Percentiles rank a stretch among this genome's conserved stretches.
phyloP scores from a whole-genome alignment of 768 basidiomycete genomes.

The Leccinum sublutescens region DNA sequence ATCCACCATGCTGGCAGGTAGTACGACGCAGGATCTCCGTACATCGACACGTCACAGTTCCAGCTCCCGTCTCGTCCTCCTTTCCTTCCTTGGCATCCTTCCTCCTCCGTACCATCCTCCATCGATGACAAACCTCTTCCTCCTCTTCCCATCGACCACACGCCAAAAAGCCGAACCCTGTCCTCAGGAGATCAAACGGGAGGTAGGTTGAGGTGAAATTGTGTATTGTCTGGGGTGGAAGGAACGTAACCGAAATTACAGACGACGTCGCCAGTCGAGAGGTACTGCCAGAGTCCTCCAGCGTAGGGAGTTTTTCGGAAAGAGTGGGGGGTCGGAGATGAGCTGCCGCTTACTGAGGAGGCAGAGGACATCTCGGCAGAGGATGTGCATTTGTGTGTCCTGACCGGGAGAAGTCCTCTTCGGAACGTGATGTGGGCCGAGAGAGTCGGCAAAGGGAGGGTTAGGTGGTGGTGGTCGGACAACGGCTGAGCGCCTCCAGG shows the following conservation, averaged over 20 bases:
- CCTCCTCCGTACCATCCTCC: too few species aligned
- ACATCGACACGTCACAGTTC: conserved; percentile 96
- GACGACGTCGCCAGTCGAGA: conserved; percentile 76
- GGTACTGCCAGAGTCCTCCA: conserved; percentile 66
- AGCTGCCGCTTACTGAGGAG: conserved; percentile 31
- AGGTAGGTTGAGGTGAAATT: conserved; percentile 18
- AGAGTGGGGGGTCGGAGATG: conserved; percentile 20
- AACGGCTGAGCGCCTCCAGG: conserved; percentile 45
- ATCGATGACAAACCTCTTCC: too few species aligned
- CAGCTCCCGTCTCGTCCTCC: conserved; percentile 44
- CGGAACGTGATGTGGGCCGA: conserved; percentile 31
- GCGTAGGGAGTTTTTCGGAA: conserved; percentile 34
- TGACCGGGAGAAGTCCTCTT: conserved; percentile 40
- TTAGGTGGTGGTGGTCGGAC: not conserved
- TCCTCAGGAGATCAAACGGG: conserved; percentile 1
- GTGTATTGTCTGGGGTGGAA: conserved; percentile 31
- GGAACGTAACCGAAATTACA: conserved; percentile 82
- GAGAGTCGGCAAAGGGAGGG: conserved; percentile 21
- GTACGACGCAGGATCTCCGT: conserved; percentile 82
- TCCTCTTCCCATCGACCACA: too few species aligned
- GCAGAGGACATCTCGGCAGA: conserved; percentile 48
- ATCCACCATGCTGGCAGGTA: conserved; percentile 96
- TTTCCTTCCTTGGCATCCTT: conserved; percentile 50
- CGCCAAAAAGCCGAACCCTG: too few species aligned
- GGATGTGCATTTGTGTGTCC: conserved; percentile 40